Evolutionary conservation across 139 green algal species (phyloP).

Genomic region (Chlamydomonas incerta): DNA sequence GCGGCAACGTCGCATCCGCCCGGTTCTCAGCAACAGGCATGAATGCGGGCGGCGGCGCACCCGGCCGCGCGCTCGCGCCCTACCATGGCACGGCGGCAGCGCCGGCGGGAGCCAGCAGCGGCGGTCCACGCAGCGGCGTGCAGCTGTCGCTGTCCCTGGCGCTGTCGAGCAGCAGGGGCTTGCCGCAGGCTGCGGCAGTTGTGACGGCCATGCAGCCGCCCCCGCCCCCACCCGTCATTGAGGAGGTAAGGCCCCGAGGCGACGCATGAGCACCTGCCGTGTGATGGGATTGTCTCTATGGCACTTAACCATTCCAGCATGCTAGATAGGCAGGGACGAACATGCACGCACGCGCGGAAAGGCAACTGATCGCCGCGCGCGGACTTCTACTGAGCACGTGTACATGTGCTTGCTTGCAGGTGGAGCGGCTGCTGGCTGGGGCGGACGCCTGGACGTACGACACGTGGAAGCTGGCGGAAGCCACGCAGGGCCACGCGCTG

Average conservation of each 20-base stretch:
- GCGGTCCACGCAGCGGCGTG: not conserved
- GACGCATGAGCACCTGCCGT: too few relatives aligned
- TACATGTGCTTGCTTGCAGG: not conserved
- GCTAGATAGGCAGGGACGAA: not conserved
- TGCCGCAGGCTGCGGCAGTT: not conserved
- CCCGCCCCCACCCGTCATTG: constrained; percentile 22
- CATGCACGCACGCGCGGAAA: too few relatives aligned
- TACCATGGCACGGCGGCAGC: too few relatives aligned
- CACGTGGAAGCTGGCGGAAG: constrained; percentile 42
- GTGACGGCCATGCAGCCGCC: not conserved
- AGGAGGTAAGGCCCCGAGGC: too few relatives aligned
- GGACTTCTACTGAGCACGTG: too few relatives aligned
- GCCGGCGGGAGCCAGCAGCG: not conserved
- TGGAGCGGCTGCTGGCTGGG: constrained; percentile 46
- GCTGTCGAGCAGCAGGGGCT: not conserved
- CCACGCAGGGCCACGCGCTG: constrained; percentile 43
- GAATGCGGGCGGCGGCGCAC: too few relatives aligned
- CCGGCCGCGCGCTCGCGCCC: too few relatives aligned
- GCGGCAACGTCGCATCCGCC: not conserved
- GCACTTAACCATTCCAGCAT: too few relatives aligned
- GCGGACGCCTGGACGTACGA: constrained; percentile 50
- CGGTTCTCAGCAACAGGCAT: too few relatives aligned
- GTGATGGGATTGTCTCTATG: too few relatives aligned
- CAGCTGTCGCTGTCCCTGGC: constrained; percentile 18
- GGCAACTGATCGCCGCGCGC: too few relatives aligned